A percentile compares a stretch with the other conserved stretches of the same genome.
These are phyloP conservation scores for Arachnopeziza araneosa DNA, from an alignment of 2,329 filamentous ascomycete genomes.

Conservation along the genomic window DNA sequence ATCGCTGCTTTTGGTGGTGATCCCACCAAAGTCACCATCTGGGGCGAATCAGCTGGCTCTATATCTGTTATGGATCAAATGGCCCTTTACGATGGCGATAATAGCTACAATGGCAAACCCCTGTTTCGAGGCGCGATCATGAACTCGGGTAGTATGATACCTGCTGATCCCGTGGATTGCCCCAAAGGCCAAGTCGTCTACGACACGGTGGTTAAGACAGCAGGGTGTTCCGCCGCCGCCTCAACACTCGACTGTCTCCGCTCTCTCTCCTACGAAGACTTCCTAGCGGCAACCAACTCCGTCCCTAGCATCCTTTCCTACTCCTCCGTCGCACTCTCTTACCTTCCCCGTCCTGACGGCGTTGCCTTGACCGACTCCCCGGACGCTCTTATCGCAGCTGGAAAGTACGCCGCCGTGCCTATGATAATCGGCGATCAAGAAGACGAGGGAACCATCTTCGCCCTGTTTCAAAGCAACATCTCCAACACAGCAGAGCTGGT, in stretches of 20 bases:
- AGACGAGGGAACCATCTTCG: conserved; percentile 74
- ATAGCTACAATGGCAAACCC: conserved; percentile 66
- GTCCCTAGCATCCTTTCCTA: conserved; percentile 65
- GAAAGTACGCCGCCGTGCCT: conserved; percentile 53
- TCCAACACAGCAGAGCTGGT: conserved; percentile 54
- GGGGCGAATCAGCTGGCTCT: conserved; percentile 50
- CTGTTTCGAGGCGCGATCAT: conserved; percentile 76
- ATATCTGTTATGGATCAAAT: conserved; percentile 76
- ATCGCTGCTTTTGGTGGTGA: conserved; percentile 70
- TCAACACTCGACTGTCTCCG: conserved; percentile 65
- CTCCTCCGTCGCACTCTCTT: conserved; percentile 63
- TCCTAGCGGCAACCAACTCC: conserved; percentile 62
- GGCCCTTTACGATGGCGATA: conserved; percentile 65
- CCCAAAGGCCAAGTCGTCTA: conserved; percentile 61
- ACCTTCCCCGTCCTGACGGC: conserved; percentile 69
- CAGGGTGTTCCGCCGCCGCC: conserved; percentile 52
- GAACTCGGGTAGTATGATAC: conserved; percentile 62
- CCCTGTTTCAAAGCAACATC: conserved; percentile 63
- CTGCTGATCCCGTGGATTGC: conserved; percentile 58
- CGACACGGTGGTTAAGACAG: conserved; percentile 51
- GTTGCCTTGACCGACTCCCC: conserved; percentile 56
- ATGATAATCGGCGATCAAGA: conserved; percentile 71
- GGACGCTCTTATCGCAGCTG: conserved; percentile 47
- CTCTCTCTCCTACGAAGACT: conserved; percentile 48
- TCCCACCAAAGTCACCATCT: conserved; percentile 37